Evolutionary conservation across 2,329 filamentous ascomycete genomes (phyloP).

Genomic region (Microascus cirrosus): DNA sequence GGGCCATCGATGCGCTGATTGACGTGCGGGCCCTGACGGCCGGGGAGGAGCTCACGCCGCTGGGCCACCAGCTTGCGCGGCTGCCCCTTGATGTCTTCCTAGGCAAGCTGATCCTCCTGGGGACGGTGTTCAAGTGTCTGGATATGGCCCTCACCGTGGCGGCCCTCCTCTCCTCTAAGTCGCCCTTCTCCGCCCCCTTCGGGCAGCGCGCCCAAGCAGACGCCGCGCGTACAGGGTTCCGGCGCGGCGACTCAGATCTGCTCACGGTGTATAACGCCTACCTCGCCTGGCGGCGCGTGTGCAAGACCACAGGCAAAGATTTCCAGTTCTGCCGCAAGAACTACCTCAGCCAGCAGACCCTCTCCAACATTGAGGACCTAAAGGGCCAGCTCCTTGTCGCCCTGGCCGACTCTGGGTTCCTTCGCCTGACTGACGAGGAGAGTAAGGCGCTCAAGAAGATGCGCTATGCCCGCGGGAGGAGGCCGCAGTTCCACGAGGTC

Average conservation of each 20-base stretch:
- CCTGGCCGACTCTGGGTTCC: slow-evolving; percentile 74
- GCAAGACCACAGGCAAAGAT: slow-evolving; percentile 58
- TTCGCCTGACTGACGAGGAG: slow-evolving; percentile 65
- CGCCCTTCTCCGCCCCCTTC: slow-evolving; percentile 80
- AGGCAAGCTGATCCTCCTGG: slow-evolving; percentile 82
- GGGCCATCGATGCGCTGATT: slow-evolving; percentile 84
- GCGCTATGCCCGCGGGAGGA: slow-evolving; percentile 51
- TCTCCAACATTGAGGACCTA: slow-evolving; percentile 87
- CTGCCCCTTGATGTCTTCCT: slow-evolving; percentile 89
- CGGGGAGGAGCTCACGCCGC: slow-evolving; percentile 71
- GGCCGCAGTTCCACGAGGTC: slow-evolving; percentile 70
- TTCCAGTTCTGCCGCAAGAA: slow-evolving; percentile 91
- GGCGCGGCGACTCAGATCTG: slow-evolving; percentile 80
- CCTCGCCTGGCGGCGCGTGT: slow-evolving; percentile 74
- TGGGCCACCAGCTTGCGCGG: slow-evolving; percentile 78
- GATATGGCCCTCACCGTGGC: slow-evolving; percentile 88
- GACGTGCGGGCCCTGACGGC: slow-evolving; percentile 83
- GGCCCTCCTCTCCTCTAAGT: slow-evolving; percentile 88
- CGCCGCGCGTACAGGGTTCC: slow-evolving; percentile 66
- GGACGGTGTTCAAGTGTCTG: slow-evolving; percentile 78
- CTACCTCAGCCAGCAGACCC: slow-evolving; percentile 78
- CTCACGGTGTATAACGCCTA: slow-evolving; percentile 94
- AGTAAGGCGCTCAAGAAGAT: slow-evolving; percentile 55
- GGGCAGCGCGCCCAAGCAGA: slow-evolving; percentile 76
- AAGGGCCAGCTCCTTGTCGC: slow-evolving; percentile 84